Percentiles rank a stretch among this genome's conserved stretches.
Conservation (phyloP, 768 basidiomycete genomes). For the Serendipita sp. region DNA sequence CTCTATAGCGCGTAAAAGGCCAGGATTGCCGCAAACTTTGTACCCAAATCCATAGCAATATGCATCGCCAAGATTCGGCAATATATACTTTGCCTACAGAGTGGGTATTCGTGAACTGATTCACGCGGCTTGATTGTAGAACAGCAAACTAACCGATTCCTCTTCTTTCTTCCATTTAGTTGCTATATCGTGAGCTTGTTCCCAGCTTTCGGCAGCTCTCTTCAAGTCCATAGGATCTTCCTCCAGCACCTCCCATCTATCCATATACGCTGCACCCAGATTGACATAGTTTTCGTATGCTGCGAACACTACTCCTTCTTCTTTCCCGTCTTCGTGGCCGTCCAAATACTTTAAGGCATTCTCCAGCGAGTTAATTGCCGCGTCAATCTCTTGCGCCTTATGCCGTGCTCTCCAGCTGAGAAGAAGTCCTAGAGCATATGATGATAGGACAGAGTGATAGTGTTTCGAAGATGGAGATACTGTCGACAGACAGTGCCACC, state of each 20-base stretch:
- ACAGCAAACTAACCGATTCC: too few relatives aligned
- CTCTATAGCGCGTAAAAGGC: neutral
- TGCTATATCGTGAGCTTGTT: neutral
- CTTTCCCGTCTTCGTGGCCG: too few relatives aligned
- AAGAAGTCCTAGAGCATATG: neutral
- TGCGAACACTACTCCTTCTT: neutral
- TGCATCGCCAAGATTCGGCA: constrained; percentile 1
- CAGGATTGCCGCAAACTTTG: neutral
- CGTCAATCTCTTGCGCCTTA: neutral
- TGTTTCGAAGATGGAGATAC: neutral
- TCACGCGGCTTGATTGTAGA: neutral
- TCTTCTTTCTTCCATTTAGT: neutral
- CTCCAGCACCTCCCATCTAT: neutral
- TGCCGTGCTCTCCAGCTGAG: neutral
- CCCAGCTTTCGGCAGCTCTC: neutral
- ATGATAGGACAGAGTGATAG: neutral
- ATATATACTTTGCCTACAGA: neutral
- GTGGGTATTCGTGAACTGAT: neutral
- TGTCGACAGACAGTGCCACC: neutral
- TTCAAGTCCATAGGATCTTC: neutral
- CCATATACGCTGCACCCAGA: constrained; percentile 1
- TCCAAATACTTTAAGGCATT: neutral
- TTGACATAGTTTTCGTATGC: neutral
- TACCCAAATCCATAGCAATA: neutral
- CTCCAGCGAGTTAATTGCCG: neutral